Base-by-base conservation (phyloP, 2,329 filamentous ascomycete genomes). In the Colletotrichum viniferum region DNA sequence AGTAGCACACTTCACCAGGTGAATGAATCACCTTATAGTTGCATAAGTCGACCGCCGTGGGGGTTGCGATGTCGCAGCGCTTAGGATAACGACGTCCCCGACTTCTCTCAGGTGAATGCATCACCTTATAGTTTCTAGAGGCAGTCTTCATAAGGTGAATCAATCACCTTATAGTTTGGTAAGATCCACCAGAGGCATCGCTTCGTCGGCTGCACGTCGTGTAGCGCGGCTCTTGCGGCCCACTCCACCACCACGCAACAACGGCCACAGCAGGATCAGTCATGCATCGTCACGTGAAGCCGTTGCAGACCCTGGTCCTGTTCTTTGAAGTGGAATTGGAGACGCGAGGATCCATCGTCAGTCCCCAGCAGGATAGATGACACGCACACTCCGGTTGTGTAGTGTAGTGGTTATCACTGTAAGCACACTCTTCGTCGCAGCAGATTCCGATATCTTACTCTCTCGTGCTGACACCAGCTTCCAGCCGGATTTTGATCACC, bases 321-420 rank as follows among this genome's bases (percentile, higher is more conserved):
- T n/a, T 56, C n/a, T 28, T 26, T 26, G 30, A 18, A 28, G n/a
- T 64, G 58, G 28, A 38, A 63, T 56, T 21, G 55, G 13, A 18
- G 13, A 43, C 9, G 18, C 24, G 61, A 58, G 32, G 38, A 28
- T 32, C 34, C 62, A 67, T 61, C 55, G 16, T 30, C 58, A 28
- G 16, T 43, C 24, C 61, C 26, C 32, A 26, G 18, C 16, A 30
- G 12, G 24, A 55, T 73, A 30, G 65, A 69, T 69, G 58, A 73
- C 71, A 64, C 66, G 71, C 65, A 69, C 71, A 73, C n/a, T 48
- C n/a, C n/a, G 67, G 67, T 32, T 43, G 67, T 34, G 32, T 69
- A 56, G 18, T n/a, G 38, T 62, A 55, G 56, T 63, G 56, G 52
- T 43, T 63, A 30, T 69, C 65, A 38, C 30, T 32, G 28, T 43